These are phyloP conservation scores for Sisymbrium altissimum DNA, from an alignment of 345 rosid species.

Conservation along the genomic window DNA sequence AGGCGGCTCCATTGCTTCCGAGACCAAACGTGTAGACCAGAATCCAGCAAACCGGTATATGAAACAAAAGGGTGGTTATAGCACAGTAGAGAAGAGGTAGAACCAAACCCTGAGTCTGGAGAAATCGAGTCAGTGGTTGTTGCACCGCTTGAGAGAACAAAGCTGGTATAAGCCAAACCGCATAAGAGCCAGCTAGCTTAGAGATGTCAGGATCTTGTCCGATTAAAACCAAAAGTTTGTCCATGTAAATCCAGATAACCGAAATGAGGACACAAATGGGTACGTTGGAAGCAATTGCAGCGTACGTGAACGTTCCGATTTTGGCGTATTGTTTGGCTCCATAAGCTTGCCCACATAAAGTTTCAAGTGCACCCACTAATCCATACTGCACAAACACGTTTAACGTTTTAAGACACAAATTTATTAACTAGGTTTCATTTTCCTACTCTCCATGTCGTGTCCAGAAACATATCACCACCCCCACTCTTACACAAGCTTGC, in stretches of 20 bases:
- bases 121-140: constrained; percentile 30
- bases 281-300: constrained; percentile 20
- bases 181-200: constrained; percentile 16
- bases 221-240: constrained; percentile 1
- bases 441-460: no score
- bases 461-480: neutral
- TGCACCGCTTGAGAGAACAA: constrained; percentile 23
- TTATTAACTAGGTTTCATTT: no score
- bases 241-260: constrained; percentile 22
- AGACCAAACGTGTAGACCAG: constrained; percentile 18
- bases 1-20: constrained; percentile 42
- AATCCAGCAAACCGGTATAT: constrained; percentile 14
- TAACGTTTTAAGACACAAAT: neutral
- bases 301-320: constrained; percentile 20
- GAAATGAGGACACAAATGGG: constrained; percentile 20
- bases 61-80: constrained; percentile 16
- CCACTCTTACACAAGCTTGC: neutral
- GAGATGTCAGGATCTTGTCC: constrained; percentile 35
- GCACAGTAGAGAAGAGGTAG: constrained; percentile 23
- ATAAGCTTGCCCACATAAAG: constrained; percentile 34
- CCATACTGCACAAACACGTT: neutral
- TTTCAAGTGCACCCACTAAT: constrained; percentile 31
- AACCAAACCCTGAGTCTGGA: constrained; percentile 24
- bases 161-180: constrained; percentile 15
- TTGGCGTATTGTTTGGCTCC: constrained; percentile 28